Conservation (phyloP, 306 rosid species). For the Morella rubra region DNA sequence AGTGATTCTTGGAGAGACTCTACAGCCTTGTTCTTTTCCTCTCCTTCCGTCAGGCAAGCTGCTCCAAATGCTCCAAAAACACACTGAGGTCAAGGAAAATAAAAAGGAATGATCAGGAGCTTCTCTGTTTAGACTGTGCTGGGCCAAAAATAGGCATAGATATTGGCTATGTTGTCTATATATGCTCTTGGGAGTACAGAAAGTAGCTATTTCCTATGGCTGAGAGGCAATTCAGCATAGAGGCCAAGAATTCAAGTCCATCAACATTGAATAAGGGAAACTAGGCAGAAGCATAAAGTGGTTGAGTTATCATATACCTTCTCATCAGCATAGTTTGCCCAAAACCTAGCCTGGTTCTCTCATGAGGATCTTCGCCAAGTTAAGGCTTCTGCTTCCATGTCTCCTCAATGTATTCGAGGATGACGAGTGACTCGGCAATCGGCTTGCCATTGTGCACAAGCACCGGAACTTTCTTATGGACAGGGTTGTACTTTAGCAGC, state of each 20-base stretch:
- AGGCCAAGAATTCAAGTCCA: background rate
- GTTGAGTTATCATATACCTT: conserved; percentile 33
- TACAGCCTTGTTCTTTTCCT: conserved; percentile 44
- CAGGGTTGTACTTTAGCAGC: too few relatives aligned
- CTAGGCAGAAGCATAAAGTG: background rate
- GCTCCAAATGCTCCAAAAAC: conserved; percentile 34
- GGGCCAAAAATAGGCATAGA: background rate
- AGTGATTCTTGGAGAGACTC: conserved; percentile 40
- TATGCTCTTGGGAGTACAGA: background rate
- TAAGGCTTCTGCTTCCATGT: conserved; percentile 49
- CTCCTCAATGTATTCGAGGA: conserved; percentile 56
- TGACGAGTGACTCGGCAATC: too few relatives aligned
- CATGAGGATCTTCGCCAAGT: conserved; percentile 31
- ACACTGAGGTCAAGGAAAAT: conserved; percentile 31
- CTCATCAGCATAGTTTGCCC: conserved; percentile 46
- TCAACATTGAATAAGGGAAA: background rate
- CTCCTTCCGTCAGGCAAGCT: conserved; percentile 44
- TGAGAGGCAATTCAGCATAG: background rate
- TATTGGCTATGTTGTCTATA: background rate
- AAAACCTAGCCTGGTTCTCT: conserved; percentile 49
- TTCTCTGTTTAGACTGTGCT: background rate
- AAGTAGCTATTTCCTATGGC: background rate
- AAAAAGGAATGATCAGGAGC: background rate
- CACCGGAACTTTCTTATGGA: too few relatives aligned
- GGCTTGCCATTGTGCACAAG: too few relatives aligned